Percentiles rank a stretch among this genome's conserved stretches.
Conservation (phyloP, 2,329 filamentous ascomycete species). For the Cercospora sp. region DNA sequence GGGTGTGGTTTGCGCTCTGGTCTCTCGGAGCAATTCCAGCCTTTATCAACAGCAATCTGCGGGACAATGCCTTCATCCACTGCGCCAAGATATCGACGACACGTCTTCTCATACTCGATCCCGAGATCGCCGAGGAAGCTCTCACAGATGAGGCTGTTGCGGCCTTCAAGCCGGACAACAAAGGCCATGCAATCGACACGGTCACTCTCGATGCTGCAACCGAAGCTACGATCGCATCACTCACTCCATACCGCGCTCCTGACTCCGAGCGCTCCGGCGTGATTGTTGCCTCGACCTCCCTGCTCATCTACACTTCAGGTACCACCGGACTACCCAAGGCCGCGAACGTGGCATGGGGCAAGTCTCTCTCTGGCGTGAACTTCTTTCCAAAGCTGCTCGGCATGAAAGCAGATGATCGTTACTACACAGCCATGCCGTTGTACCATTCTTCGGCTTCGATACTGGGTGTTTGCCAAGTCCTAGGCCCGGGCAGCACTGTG, state of each 20-base stretch:
- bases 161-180: conserved; percentile 48
- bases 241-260: conserved; percentile 34
- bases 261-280: conserved; percentile 36
- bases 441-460: conserved; percentile 80
- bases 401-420: conserved; percentile 71
- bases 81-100: conserved; percentile 69
- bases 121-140: conserved; percentile 52
- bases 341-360: conserved; percentile 40
- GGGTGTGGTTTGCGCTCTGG: conserved; percentile 77
- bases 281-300: conserved; percentile 56
- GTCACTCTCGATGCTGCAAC: conserved; percentile 63
- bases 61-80: conserved; percentile 69
- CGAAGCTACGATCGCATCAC: conserved; percentile 48
- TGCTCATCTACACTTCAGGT: conserved; percentile 82
- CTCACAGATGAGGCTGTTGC: conserved; percentile 55
- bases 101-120: conserved; percentile 68
- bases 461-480: conserved; percentile 63
- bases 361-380: conserved; percentile 30
- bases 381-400: conserved; percentile 50
- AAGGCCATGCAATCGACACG: conserved; percentile 54
- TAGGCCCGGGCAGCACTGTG: conserved; percentile 60
- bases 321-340: conserved; percentile 79
- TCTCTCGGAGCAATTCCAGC: conserved; percentile 78
- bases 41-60: conserved; percentile 85
- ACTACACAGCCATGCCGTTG: conserved; percentile 85